Base-by-base conservation (phyloP, 2,329 filamentous ascomycete genomes). In the Metarhizium anisopliae region DNA sequence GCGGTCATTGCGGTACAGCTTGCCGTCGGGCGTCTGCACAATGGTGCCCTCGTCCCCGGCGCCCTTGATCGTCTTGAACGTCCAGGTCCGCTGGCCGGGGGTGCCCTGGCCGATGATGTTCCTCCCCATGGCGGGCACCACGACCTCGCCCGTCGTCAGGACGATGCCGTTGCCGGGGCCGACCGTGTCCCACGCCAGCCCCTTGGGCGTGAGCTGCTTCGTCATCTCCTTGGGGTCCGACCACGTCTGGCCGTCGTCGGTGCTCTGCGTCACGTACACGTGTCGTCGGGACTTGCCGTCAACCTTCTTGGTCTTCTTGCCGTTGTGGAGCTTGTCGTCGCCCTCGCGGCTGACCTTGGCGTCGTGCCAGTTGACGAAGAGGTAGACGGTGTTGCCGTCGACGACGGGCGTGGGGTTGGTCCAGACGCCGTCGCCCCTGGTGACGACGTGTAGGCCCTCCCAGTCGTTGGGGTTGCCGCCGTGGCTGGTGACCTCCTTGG, bases 361-460 rank as follows among this genome's bases (percentile, higher is more conserved):
- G 32, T 54, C 56, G 55, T 68, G 67, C 66, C 65, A 66, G 52
- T 59, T 66, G 53, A 66, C 51, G 53, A 66, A 68, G 13, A 68
- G 61, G 55, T 68, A 68, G 58, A 68, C 63, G 40, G 64, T 68
- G 49, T 58, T 56, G 47, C 64, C 64, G 54, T 67, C 66, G 6
- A 66, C 62, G 25, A 67, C 66, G 2, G 66, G 56, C 7, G 66
- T 66, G 3, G 66, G 65, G 52, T 68, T 68, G n/a, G 63, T 63
- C 66, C 66, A 67, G 11, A 63, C 65, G 6, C 64, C 63, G 18
- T 58, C 53, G 2, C 61, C 62, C 32, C 53, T 55, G 11, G 61
- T 62, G 11, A 64, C 55, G 5, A 66, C 65, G 16, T 56, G 58
- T 4, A 67, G 57, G 8, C 47, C 36, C 50, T 64, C 64, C 64